phyloP scores from a whole-genome alignment of 352 stramenopile genomes.

The Pythium insidiosum region DNA sequence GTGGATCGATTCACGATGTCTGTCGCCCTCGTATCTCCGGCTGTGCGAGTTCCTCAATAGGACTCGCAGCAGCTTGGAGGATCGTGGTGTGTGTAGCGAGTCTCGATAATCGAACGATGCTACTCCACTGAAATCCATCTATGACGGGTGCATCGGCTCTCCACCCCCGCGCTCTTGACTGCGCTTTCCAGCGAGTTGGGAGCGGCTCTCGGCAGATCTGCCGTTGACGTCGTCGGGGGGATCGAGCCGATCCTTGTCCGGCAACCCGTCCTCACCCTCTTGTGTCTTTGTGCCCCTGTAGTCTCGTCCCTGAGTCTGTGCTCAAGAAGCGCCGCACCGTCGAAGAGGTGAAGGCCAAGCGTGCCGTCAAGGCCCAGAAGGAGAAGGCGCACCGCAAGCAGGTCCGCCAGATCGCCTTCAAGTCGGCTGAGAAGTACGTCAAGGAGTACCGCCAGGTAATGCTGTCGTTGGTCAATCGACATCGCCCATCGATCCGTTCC shows the following conservation, averaged over 20 bases:
- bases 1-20: background rate
- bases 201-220: too few species aligned
- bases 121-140: slow-evolving; percentile 85
- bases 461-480: background rate
- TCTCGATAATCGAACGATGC: slow-evolving; percentile 6
- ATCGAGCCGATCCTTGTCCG: slow-evolving; percentile 15
- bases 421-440: slow-evolving; percentile 97
- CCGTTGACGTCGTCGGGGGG: background rate
- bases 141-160: slow-evolving; percentile 71
- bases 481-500: background rate
- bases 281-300: slow-evolving; percentile 23
- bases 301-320: slow-evolving; percentile 85
- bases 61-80: slow-evolving; percentile 62
- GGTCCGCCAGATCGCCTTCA: slow-evolving; percentile 88
- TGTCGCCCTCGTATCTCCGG: slow-evolving; percentile 51
- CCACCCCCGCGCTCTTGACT: background rate
- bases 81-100: slow-evolving; percentile 74
- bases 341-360: slow-evolving; percentile 85
- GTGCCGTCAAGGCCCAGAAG: slow-evolving; percentile 56
- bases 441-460: slow-evolving; percentile 94
- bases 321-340: slow-evolving; percentile 89
- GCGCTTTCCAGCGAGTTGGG: too few species aligned
- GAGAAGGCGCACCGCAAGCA: slow-evolving; percentile 83
- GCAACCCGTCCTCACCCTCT: slow-evolving; percentile 69
- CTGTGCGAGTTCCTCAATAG: slow-evolving; percentile 65